Conservation (phyloP, 2,329 filamentous ascomycete genomes). For the Exophiala sideris region DNA sequence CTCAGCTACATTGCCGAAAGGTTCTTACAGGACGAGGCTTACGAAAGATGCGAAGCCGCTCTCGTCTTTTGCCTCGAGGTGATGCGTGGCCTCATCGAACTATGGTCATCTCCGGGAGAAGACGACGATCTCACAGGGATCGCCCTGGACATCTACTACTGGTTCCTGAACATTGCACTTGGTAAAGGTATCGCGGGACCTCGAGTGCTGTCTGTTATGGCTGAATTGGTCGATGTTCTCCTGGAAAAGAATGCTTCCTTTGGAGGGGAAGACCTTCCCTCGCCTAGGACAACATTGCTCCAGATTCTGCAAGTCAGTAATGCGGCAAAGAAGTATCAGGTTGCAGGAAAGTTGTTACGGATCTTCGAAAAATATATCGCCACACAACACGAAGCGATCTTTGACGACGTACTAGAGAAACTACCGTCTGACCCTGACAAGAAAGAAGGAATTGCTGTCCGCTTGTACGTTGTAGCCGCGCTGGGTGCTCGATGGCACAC, state of each 20-base stretch:
- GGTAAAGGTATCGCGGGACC: slow-evolving; percentile 67
- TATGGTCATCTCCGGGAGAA: slow-evolving; percentile 59
- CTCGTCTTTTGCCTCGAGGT: slow-evolving; percentile 65
- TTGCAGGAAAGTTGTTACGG: slow-evolving; percentile 65
- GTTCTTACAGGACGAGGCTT: slow-evolving; percentile 54
- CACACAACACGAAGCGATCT: slow-evolving; percentile 76
- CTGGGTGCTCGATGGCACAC: slow-evolving; percentile 83
- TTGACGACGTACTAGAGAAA: slow-evolving; percentile 75
- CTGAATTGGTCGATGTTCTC: slow-evolving; percentile 66
- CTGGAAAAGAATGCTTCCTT: slow-evolving; percentile 66
- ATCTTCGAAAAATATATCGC: slow-evolving; percentile 83
- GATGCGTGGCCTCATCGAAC: slow-evolving; percentile 59
- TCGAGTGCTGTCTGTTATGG: slow-evolving; percentile 63
- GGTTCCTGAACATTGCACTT: slow-evolving; percentile 67
- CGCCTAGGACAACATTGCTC: slow-evolving; percentile 69
- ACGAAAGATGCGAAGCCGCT: slow-evolving; percentile 71
- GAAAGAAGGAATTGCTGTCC: slow-evolving; percentile 78
- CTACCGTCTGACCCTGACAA: slow-evolving; percentile 71
- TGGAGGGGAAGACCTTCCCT: slow-evolving; percentile 58
- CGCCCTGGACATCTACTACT: slow-evolving; percentile 73
- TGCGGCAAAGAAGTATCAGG: slow-evolving; percentile 70
- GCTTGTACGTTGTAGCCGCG: slow-evolving; percentile 70
- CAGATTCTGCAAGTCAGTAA: slow-evolving; percentile 64
- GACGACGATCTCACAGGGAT: slow-evolving; percentile 60
- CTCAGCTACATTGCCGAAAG: slow-evolving; percentile 48